Conservation (phyloP, 352 stramenopile genomes). For the Peronospora farinosa region DNA sequence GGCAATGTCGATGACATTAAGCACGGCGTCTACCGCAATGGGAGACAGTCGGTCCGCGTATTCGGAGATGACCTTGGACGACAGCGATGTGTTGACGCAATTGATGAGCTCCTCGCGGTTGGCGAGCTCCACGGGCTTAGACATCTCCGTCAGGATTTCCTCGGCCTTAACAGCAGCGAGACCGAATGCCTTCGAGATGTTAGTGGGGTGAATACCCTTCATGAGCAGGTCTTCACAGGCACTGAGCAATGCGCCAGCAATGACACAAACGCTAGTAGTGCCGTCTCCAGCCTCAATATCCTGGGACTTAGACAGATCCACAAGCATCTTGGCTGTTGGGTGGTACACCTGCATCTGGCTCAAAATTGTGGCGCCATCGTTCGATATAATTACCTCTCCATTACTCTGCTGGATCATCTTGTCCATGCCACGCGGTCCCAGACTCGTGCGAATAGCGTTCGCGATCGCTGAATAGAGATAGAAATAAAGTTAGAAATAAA, state of each 20-base stretch:
- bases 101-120: conserved; percentile 95
- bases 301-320: conserved; percentile 98
- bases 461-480: conserved; percentile 83
- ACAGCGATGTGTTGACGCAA: conserved; percentile 97
- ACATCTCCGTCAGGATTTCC: conserved; percentile 87
- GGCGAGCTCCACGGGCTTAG: conserved; percentile 89
- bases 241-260: conserved; percentile 97
- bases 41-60: conserved; percentile 96
- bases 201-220: conserved; percentile 98
- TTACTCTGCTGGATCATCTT: conserved; percentile 99
- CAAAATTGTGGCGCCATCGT: conserved; percentile 99
- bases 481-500: background rate
- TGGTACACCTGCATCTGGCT: conserved; percentile 98
- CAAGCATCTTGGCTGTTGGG: conserved; percentile 99
- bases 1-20: conserved; percentile 92
- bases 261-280: conserved; percentile 97
- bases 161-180: conserved; percentile 85
- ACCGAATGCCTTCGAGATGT: conserved; percentile 96
- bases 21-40: conserved; percentile 97
- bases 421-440: conserved; percentile 98
- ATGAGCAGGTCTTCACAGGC: conserved; percentile 88
- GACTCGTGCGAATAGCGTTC: conserved; percentile 95
- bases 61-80: conserved; percentile 95
- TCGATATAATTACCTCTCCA: conserved; percentile 98
- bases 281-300: conserved; percentile 98